Percentiles rank a stretch among this genome's conserved stretches.
phyloP scores from a whole-genome alignment of 1,284 basidiomycete species.

The Hortiboletus rubellus region DNA sequence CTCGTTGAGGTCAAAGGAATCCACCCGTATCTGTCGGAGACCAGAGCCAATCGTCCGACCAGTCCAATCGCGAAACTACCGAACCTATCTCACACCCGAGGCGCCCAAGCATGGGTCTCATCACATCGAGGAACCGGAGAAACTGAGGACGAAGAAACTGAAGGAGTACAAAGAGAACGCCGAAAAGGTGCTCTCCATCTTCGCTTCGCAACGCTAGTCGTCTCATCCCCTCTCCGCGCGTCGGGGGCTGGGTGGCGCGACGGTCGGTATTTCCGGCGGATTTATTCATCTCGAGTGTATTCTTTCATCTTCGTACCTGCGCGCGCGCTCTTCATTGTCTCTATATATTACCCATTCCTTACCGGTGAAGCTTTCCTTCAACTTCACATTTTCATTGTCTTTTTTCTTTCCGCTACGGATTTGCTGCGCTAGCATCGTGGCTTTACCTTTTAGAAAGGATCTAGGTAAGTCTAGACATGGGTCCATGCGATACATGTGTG shows the following conservation, averaged over 20 bases:
- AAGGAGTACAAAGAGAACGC: slow-evolving; percentile 82
- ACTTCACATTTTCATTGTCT: slow-evolving; percentile 11
- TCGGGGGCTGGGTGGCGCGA: slow-evolving; percentile 26
- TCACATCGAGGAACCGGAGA: slow-evolving; percentile 47
- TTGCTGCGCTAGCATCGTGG: slow-evolving; percentile 27
- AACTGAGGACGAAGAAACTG: slow-evolving; percentile 66
- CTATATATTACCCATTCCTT: slow-evolving; percentile 30
- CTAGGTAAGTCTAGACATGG: no score
- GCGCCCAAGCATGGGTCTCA: slow-evolving; percentile 33
- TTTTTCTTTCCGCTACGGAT: slow-evolving; percentile 11
- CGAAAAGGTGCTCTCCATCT: slow-evolving; percentile 77
- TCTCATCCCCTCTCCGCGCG: background rate
- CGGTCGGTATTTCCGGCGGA: slow-evolving; percentile 18
- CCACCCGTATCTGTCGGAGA: slow-evolving; percentile 67
- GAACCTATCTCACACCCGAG: slow-evolving; percentile 35
- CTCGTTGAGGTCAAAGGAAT: slow-evolving; percentile 78
- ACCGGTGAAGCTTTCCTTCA: slow-evolving; percentile 9
- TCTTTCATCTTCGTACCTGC: slow-evolving; percentile 11
- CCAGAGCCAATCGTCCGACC: slow-evolving; percentile 68
- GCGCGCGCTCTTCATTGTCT: slow-evolving; percentile 24
- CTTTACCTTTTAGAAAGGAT: background rate
- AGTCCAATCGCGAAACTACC: slow-evolving; percentile 55
- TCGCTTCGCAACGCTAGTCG: slow-evolving; percentile 54
- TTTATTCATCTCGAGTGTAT: slow-evolving; percentile 22
- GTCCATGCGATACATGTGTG: no score